Percentiles rank a stretch among this genome's conserved stretches.
These are phyloP conservation scores for Tulasnella sp. DNA, from an alignment of 768 basidiomycete species.

Conservation along the genomic window DNA sequence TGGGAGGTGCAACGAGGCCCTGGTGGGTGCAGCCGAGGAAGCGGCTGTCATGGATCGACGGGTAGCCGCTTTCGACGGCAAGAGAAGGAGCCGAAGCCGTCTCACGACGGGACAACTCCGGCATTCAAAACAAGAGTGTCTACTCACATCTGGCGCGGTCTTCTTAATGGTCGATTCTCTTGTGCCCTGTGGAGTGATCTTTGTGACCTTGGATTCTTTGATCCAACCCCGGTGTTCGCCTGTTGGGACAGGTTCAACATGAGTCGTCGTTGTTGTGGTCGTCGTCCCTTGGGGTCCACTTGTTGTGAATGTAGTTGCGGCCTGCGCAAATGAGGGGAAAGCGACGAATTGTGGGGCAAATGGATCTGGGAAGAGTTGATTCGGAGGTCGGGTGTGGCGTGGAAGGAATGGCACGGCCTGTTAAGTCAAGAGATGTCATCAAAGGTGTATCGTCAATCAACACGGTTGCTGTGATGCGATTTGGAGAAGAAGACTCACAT, in stretches of 20 bases:
- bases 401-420: neutral
- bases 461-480: neutral
- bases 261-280: neutral
- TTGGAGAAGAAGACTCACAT: conserved; percentile 3
- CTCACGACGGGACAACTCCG: neutral
- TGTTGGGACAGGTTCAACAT: neutral
- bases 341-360: neutral
- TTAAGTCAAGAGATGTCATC: neutral
- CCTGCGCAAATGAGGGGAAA: conserved; percentile 6
- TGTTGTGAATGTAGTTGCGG: neutral
- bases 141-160: conserved; percentile 11
- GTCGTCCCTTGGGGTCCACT: neutral
- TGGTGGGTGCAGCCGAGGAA: no score
- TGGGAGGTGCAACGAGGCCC: no score
- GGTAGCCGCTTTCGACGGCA: neutral
- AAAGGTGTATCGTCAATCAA: neutral
- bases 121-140: conserved; percentile 1
- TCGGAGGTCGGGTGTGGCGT: neutral
- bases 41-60: no score
- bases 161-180: conserved; percentile 10
- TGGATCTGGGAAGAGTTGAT: neutral
- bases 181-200: conserved; percentile 1
- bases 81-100: neutral
- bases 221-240: conserved; percentile 10
- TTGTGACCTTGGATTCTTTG: conserved; percentile 12